Base-by-base conservation (phyloP, 352 stramenopile species). In the Phytophthora pisi region DNA sequence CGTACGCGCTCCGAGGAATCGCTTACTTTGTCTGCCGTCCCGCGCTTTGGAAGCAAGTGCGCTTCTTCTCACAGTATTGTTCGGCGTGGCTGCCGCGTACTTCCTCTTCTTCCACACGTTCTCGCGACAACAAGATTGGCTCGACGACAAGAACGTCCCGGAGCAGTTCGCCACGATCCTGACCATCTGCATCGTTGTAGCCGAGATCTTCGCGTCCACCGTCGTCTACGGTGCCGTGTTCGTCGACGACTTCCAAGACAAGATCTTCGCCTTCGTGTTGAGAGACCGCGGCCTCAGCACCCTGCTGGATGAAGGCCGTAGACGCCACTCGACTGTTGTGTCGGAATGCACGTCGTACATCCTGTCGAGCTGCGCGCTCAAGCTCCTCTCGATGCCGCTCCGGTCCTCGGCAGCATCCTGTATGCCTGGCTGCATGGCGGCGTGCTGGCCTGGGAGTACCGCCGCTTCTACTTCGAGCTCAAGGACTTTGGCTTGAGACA, bases 401-500 rank as follows among this genome's bases (percentile, higher is more conserved):
- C 80, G 30, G 42, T 86, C 31, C 23, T 88, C 49, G 75, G 75
- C 38, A 79, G 58, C 20, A 9, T 81, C 34, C 38, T 78, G 18
- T 88, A 83, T 63, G 69, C 77, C 24, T 86, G 71, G 70, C 57
- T 88, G 64, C 82, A 88, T 54, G 74, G 72, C 45, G 55, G 68
- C 8, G 59, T 86, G 24, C 50, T 82, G 50, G 75, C 67, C 10
- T 89, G 80, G 80, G 77, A 89, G 55, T 66, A 78, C 50, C 76
- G 81, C 38, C 49, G 77, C 51, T 80, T 75, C 64, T 88, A 85
- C 60, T 86, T 88, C 58, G 77, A 85, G 59, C 65, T 85, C 52
- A 82, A 79, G 43, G 66, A 57, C 16, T 71, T 75, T 34, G 10
- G 51, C 20, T 74, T 81, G 61, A 42, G 51, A 5, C 65, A 83